Evolutionary conservation across 2,329 filamentous ascomycete species (phyloP), one percentile per base, ranked within the genome.

Genomic region (Dryadomyces quercus-mongolicae): DNA sequence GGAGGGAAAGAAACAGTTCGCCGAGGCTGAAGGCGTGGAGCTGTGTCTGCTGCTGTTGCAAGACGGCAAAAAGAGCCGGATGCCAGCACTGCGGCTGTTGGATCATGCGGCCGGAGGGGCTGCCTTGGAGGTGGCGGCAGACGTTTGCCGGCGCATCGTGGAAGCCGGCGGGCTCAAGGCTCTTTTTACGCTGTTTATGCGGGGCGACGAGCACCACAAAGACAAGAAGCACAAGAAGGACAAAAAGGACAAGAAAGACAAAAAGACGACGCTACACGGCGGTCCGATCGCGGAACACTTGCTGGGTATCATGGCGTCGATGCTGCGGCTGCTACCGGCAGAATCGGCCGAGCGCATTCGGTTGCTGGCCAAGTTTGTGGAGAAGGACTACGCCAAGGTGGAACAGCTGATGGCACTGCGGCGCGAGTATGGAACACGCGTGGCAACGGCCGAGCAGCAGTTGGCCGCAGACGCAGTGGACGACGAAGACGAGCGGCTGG

Each of bases 21-120:
- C 95, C 38, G 87, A 93, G 61, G 90, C 88, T 1, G 93, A 98
- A 70, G 93, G 93, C 42, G 79, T 95, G 12, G 93, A 98, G 66
- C 78, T 98, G 6, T 88, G 84, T 56, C 77, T 96, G 48, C 88
- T 98, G 63, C 94, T 98, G 85, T 75, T 97, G 31, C 84, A 86
- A 57, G 88, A 95, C 66, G 88, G 88, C 16, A 47, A 54, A 50
- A 94, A 91, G 64, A 88, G 85, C 68, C 93, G 88, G 67, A 42
- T 51, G 20, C 56, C 58, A 1, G 86, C 91, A 0, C 68, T 98
- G 34, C 82, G 91, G 36, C 75, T 95, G 0, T 73, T 98, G 0
- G 90, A 96, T 65, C 91, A 97, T 65, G 88, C 88, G 0, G 78
- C 78, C 22, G 82, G 84, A 64, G 60, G 71, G 62, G 25, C 46